Percentiles rank a stretch among this genome's conserved stretches.
Evolutionary conservation across 805 yeast genomes (phyloP).

Genomic region (Ogataea philodendri): DNA sequence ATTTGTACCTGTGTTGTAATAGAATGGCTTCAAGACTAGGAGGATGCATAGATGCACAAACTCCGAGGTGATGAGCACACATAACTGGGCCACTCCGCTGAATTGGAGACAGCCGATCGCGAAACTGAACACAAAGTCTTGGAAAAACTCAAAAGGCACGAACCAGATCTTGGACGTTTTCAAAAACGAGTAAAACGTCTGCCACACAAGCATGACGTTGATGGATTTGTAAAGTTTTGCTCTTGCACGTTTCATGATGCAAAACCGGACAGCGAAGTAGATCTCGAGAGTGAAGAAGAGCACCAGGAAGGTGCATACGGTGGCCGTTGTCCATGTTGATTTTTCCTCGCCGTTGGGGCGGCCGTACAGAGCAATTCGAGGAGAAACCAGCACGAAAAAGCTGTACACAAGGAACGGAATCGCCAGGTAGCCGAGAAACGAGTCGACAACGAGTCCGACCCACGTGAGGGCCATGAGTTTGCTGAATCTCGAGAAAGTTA

Average conservation of each 20-base stretch:
- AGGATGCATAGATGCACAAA: conserved; percentile 29
- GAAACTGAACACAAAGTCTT: conserved; percentile 37
- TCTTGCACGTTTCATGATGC: conserved; percentile 23
- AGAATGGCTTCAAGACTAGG: conserved; percentile 33
- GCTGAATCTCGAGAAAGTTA: conserved; percentile 14
- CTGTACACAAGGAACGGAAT: conserved; percentile 45
- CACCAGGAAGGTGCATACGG: conserved; percentile 36
- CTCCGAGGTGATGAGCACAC: conserved; percentile 38
- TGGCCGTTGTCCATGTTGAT: conserved; percentile 28
- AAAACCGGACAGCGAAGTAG: conserved; percentile 35
- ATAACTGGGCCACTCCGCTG: conserved; percentile 45
- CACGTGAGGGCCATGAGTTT: conserved; percentile 27
- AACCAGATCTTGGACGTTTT: conserved; percentile 42
- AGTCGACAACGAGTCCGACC: conserved; percentile 36
- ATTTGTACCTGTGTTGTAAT: conserved; percentile 33
- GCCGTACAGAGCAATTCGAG: conserved; percentile 20
- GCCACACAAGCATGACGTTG: conserved; percentile 46
- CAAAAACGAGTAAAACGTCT: conserved; percentile 42
- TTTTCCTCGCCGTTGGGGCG: conserved; percentile 13
- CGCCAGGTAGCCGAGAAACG: conserved; percentile 37
- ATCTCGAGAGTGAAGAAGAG: conserved; percentile 36
- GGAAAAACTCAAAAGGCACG: conserved; percentile 37
- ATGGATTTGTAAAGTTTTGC: conserved; percentile 45
- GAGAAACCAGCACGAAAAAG: conserved; percentile 22
- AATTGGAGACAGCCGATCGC: conserved; percentile 45